These are phyloP conservation scores for Dunaliella sp. DNA, from an alignment of 139 green algal genomes.

Conservation along the genomic window DNA sequence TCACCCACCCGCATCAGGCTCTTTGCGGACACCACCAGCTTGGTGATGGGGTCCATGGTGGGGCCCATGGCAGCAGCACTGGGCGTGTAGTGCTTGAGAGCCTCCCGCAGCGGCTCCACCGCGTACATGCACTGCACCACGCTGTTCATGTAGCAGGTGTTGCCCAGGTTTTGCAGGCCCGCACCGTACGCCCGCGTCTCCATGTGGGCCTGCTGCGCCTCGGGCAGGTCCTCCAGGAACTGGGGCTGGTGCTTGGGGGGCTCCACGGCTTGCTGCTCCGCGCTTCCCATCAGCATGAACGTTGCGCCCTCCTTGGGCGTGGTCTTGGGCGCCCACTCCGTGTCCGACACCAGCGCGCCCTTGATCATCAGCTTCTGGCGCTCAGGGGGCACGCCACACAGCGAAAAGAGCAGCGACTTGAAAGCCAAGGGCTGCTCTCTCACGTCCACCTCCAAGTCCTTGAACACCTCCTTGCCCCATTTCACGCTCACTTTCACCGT, in stretches of 20 bases:
- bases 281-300: constrained; percentile 97
- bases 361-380: constrained; percentile 93
- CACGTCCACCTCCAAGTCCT: constrained; percentile 85
- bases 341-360: constrained; percentile 90
- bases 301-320: constrained; percentile 80
- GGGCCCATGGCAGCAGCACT: background rate
- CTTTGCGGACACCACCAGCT: constrained; percentile 14
- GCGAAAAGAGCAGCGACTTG: constrained; percentile 94
- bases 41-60: constrained; percentile 4
- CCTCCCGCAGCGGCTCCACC: constrained; percentile 41
- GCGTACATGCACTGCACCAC: constrained; percentile 86
- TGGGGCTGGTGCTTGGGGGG: constrained; percentile 61
- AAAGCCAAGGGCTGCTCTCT: constrained; percentile 77
- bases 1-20: background rate
- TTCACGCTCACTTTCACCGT: constrained; percentile 84
- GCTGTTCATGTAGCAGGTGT: constrained; percentile 99
- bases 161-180: constrained; percentile 93
- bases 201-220: constrained; percentile 26
- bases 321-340: constrained; percentile 79
- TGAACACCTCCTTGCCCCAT: constrained; percentile 89
- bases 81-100: constrained; percentile 20
- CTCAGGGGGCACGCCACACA: constrained; percentile 91
- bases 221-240: constrained; percentile 96
- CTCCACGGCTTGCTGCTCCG: constrained; percentile 67
- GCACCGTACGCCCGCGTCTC: constrained; percentile 67